These are phyloP conservation scores for Diaporthe australafricana DNA, from an alignment of 2,329 filamentous ascomycete genomes.

Conservation along the genomic window DNA sequence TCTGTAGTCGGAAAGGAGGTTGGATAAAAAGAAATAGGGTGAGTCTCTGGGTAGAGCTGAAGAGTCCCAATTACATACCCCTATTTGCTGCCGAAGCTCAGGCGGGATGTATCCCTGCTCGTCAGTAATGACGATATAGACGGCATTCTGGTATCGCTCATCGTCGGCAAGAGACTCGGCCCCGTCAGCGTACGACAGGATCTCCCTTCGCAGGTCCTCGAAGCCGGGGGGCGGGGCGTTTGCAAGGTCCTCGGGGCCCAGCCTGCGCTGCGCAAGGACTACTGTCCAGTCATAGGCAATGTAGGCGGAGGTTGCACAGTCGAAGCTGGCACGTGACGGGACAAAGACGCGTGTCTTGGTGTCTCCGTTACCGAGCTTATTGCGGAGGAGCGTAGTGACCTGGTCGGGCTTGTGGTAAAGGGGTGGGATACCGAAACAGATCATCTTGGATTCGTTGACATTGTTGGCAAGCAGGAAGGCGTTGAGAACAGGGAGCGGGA, in stretches of 20 bases:
- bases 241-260: neutral
- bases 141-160: slow-evolving; percentile 11
- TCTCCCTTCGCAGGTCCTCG: slow-evolving; percentile 16
- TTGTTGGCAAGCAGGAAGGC: slow-evolving; percentile 22
- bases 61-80: slow-evolving; percentile 3
- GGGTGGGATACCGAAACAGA: slow-evolving; percentile 21
- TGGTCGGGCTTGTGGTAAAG: neutral
- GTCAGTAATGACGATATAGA: slow-evolving; percentile 23
- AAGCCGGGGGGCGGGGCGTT: neutral
- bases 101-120: neutral
- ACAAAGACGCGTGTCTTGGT: slow-evolving; percentile 25
- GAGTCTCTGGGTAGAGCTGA: neutral
- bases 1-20: neutral
- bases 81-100: neutral
- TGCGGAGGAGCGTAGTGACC: slow-evolving; percentile 15
- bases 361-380: neutral
- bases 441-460: neutral
- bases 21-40: neutral
- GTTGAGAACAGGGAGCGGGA: slow-evolving; percentile 20
- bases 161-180: slow-evolving; percentile 8
- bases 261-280: slow-evolving; percentile 11
- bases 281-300: slow-evolving; percentile 24
- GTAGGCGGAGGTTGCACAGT: neutral
- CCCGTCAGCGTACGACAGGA: slow-evolving; percentile 3
- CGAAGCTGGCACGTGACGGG: neutral